Evolutionary conservation across 2,329 filamentous ascomycete genomes (phyloP), one percentile per base, ranked within the genome.

Genomic region (Aspergillus sp.): DNA sequence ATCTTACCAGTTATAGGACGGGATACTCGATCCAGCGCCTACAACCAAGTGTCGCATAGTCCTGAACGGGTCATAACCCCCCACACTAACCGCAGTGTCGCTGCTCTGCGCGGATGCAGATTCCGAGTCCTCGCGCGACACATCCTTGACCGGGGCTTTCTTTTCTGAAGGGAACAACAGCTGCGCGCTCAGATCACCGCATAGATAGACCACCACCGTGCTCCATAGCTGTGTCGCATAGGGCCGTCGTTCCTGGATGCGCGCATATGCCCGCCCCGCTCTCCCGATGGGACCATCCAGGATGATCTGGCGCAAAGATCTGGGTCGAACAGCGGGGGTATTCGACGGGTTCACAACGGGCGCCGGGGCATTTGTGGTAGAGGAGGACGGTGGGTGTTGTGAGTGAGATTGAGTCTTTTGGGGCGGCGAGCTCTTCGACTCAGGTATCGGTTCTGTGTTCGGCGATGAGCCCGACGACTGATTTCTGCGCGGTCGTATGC

Each of bases 201-300:
- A 81, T 36, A 92, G 79, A 67, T 91, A 96, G 54, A 96, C 90
- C 36, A 89, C 78, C 43, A 96, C 71, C 40, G 88, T 85, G 61
- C 84, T 91, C 58, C 81, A 78, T 55, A 96, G 70, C 75, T 97
- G 92, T 9, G 90, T 95, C n/a, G 81, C 74, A 65, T 90, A 89
- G 0, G 93, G 92, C 46, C 86, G 78, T 46, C 81, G 80, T 47
- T 83, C 77, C 73, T 96, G 91, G 44, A 85, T 82, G 19, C 86
- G 81, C 14, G 82, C 85, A 67, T 94, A 96, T 56, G 68, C 69
- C 36, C 64, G 55, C 7, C 66, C 71, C 5, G 71, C 52, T 36
- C 58, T 65, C 10, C 72, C 73, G 13, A 73, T n/a, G 3, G 68
- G 64, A 14, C 68, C 57, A 3, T 65, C 59, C 23, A 58, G 56